Percentiles rank a stretch among this genome's conserved stretches.
These are phyloP conservation scores for Tylopilus intermedius DNA, from an alignment of 768 basidiomycete species.

Conservation along the genomic window DNA sequence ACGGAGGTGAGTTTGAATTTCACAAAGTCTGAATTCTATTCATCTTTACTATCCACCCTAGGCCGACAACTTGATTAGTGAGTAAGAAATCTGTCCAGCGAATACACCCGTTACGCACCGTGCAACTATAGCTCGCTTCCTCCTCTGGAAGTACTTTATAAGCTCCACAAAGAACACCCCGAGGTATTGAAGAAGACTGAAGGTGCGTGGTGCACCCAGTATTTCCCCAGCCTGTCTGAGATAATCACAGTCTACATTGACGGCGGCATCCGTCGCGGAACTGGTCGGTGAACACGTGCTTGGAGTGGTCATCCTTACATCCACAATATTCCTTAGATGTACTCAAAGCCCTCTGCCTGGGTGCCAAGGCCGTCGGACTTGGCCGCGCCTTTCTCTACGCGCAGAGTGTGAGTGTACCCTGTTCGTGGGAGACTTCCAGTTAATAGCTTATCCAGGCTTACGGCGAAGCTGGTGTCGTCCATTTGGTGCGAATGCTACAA, in stretches of 20 bases:
- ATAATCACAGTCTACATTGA: conserved; percentile 71
- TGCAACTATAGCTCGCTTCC: conserved; percentile 56
- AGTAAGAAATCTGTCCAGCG: conserved; percentile 19
- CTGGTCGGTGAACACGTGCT: conserved; percentile 41
- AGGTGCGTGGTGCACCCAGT: conserved; percentile 35
- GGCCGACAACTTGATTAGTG: conserved; percentile 82
- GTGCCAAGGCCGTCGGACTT: conserved; percentile 81
- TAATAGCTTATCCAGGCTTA: conserved; percentile 50
- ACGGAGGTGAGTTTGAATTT: conserved; percentile 57
- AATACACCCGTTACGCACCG: conserved; percentile 2
- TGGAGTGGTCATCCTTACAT: neutral
- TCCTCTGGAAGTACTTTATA: conserved; percentile 73
- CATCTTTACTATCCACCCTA: conserved; percentile 1
- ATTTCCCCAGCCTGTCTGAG: conserved; percentile 2
- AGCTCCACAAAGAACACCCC: conserved; percentile 65
- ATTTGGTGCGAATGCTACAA: conserved; percentile 61
- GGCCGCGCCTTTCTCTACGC: conserved; percentile 85
- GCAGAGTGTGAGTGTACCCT: conserved; percentile 54
- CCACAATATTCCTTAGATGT: conserved; percentile 47
- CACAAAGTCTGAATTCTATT: neutral
- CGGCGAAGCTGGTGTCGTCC: conserved; percentile 64
- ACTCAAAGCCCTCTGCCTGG: conserved; percentile 84
- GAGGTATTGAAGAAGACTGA: conserved; percentile 70
- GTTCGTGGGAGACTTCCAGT: neutral
- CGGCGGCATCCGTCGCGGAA: conserved; percentile 70